Percentiles rank a stretch among this genome's conserved stretches.
Evolutionary conservation across 768 basidiomycete genomes (phyloP).

Genomic region (Boletus rufocinnamomeus): DNA sequence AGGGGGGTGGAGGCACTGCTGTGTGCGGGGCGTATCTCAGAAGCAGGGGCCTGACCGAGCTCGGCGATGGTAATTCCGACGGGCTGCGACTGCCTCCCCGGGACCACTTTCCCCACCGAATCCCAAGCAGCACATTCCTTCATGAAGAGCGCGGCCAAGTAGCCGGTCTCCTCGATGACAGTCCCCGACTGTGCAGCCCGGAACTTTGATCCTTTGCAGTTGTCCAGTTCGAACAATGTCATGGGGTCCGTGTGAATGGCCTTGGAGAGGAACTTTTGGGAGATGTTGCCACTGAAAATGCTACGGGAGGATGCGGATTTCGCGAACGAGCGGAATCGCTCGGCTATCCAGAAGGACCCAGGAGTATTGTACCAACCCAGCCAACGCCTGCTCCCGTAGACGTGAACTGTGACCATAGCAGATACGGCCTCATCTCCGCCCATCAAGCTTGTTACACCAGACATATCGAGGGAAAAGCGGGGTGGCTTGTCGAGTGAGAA

Average conservation of each 20-base stretch:
- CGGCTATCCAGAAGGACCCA: slow-evolving; percentile 33
- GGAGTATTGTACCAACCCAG: slow-evolving; percentile 40
- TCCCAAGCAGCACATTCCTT: slow-evolving; percentile 14
- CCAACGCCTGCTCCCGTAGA: slow-evolving; percentile 31
- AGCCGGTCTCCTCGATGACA: slow-evolving; percentile 47
- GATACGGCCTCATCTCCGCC: slow-evolving; percentile 36
- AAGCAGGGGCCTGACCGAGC: slow-evolving; percentile 12
- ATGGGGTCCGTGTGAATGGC: slow-evolving; percentile 21
- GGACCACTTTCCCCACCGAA: slow-evolving; percentile 13
- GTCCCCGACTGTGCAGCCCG: slow-evolving; percentile 69
- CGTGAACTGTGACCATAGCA: slow-evolving; percentile 30
- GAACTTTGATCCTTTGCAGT: slow-evolving; percentile 56
- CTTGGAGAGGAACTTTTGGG: slow-evolving; percentile 11
- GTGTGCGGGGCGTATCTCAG: slow-evolving; percentile 9
- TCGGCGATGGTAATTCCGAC: slow-evolving; percentile 14
- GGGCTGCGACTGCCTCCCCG: slow-evolving; percentile 13
- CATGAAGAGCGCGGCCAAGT: slow-evolving; percentile 53
- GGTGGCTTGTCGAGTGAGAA: not conserved
- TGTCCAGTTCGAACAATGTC: slow-evolving; percentile 18
- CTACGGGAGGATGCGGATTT: slow-evolving; percentile 9
- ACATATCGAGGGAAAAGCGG: slow-evolving; percentile 22
- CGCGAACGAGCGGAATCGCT: slow-evolving; percentile 22
- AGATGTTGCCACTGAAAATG: not conserved
- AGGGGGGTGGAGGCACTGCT: slow-evolving; percentile 3
- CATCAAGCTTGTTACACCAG: slow-evolving; percentile 31